A percentile compares a stretch with the other conserved stretches of the same genome.
phyloP scores from a whole-genome alignment of 768 basidiomycete genomes.

The Kwoniella newhampshirensis region DNA sequence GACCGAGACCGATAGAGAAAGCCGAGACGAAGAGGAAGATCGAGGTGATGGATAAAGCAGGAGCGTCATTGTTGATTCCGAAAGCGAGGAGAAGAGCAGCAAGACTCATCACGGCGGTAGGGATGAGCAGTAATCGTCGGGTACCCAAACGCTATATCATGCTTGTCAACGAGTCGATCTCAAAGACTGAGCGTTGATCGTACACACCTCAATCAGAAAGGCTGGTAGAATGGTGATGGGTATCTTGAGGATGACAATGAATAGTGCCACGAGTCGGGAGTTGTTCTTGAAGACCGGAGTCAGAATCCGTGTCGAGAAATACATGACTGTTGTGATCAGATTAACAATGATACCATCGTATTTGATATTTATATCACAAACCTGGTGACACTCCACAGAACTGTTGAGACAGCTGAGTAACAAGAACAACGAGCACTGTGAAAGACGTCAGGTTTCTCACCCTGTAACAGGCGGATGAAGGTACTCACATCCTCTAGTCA shows the following conservation, averaged over 20 bases:
- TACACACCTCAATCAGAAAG: slow-evolving; percentile 73
- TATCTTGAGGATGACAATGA: slow-evolving; percentile 74
- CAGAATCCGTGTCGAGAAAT: slow-evolving; percentile 87
- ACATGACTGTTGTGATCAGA: slow-evolving; percentile 77
- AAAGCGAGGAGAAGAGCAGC: slow-evolving; percentile 63
- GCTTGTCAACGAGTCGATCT: neutral
- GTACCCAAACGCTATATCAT: slow-evolving; percentile 72
- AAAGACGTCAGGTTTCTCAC: slow-evolving; percentile 5
- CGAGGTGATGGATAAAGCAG: slow-evolving; percentile 69
- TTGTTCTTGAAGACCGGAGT: slow-evolving; percentile 70
- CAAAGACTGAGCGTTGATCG: too few relatives aligned
- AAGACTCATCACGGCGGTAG: slow-evolving; percentile 69
- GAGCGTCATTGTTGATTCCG: slow-evolving; percentile 51
- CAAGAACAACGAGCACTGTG: slow-evolving; percentile 38
- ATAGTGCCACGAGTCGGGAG: slow-evolving; percentile 77
- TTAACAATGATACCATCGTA: too few relatives aligned
- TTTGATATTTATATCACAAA: slow-evolving; percentile 9
- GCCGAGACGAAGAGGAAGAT: slow-evolving; percentile 75
- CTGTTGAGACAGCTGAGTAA: slow-evolving; percentile 44
- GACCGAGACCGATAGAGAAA: slow-evolving; percentile 87
- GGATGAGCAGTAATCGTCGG: slow-evolving; percentile 65
- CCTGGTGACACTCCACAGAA: slow-evolving; percentile 45
- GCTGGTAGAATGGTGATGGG: slow-evolving; percentile 70
- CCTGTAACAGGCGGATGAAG: neutral
- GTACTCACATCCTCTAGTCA: slow-evolving; percentile 32